Conservation (phyloP, 768 basidiomycete genomes). For the Tylopilus sp. region DNA sequence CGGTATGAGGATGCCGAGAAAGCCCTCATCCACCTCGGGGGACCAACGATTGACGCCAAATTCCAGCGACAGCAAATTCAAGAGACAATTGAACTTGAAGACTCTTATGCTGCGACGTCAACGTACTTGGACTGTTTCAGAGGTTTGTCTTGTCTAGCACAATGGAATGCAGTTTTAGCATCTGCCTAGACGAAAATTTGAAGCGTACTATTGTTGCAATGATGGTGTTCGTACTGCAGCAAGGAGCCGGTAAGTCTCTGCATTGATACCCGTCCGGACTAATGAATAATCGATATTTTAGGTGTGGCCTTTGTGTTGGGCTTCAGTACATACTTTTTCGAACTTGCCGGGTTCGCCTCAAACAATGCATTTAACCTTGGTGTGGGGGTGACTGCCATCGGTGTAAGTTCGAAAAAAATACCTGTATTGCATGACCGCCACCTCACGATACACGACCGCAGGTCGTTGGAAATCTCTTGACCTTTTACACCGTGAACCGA, state of each 20-base stretch:
- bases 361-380: constrained; percentile 32
- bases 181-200: constrained; percentile 17
- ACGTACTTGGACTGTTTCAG: constrained; percentile 32
- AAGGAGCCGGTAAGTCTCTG: constrained; percentile 17
- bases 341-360: constrained; percentile 32
- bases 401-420: constrained; percentile 11
- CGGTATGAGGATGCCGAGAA: constrained; percentile 22
- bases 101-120: constrained; percentile 24
- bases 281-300: background rate
- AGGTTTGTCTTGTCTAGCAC: constrained; percentile 11
- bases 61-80: constrained; percentile 21
- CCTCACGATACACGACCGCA: background rate
- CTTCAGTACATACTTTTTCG: constrained; percentile 33
- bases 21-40: constrained; percentile 19
- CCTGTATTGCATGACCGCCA: too few relatives aligned
- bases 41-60: constrained; percentile 23
- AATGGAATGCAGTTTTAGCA: background rate
- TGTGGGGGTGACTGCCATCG: constrained; percentile 26
- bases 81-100: constrained; percentile 31
- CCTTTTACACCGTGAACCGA: constrained; percentile 24
- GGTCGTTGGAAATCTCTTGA: constrained; percentile 26
- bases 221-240: constrained; percentile 32
- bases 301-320: constrained; percentile 1
- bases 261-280: background rate
- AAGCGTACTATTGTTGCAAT: constrained; percentile 27